These are phyloP conservation scores for Erodium moschatum DNA, from an alignment of 441 rosid genomes.

Conservation along the genomic window DNA sequence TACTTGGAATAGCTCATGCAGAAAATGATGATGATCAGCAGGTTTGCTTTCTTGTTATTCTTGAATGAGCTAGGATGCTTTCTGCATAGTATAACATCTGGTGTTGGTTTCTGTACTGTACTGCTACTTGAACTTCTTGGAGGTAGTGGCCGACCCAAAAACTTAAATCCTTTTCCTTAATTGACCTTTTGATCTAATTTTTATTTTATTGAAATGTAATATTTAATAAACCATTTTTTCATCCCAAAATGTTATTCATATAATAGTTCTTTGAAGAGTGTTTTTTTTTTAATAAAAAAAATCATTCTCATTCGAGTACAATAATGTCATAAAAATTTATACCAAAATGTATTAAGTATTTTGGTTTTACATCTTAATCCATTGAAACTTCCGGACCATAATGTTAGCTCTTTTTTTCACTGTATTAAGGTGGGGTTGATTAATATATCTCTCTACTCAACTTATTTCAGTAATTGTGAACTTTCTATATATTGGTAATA, in stretches of 20 bases:
- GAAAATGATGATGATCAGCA: conserved; percentile 99
- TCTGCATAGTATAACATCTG: conserved; percentile 1
- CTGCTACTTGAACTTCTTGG: conserved; percentile 1
- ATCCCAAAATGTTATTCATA: background rate
- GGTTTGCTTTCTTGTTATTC: conserved; percentile 31
- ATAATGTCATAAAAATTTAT: background rate
- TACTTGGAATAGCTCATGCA: conserved; percentile 95
- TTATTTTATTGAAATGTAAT: background rate
- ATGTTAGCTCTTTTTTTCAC: background rate
- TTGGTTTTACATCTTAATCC: background rate
- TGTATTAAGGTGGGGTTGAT: background rate
- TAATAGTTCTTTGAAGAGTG: background rate
- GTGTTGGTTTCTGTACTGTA: background rate
- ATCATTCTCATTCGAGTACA: background rate
- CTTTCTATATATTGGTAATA: background rate
- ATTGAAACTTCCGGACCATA: background rate
- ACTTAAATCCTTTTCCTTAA: background rate
- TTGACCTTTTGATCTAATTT: background rate
- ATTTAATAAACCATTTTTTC: background rate
- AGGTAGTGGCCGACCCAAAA: background rate
- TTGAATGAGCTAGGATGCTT: background rate
- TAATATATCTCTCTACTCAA: background rate
- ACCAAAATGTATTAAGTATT: background rate
- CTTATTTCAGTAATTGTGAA: background rate
- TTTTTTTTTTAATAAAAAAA: background rate